Evolutionary conservation across 805 yeast genomes (phyloP), one percentile per base, ranked within the genome.

Genomic region (Hanseniaspora clermontiae): DNA sequence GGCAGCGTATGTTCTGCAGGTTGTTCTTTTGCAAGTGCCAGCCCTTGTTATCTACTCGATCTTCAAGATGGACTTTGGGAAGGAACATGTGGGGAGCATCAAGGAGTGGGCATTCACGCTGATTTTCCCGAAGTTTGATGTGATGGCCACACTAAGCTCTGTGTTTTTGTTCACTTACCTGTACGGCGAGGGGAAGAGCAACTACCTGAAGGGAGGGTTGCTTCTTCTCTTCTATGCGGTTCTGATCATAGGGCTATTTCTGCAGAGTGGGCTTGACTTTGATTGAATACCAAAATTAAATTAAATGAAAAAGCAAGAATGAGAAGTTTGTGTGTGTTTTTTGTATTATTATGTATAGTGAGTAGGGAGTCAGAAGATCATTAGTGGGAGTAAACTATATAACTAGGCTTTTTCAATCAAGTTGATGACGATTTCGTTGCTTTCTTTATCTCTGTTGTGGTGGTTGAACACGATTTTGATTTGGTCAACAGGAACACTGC

Each of bases 101-200:
- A 56, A 55, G 31, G 70, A 69, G 31, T 68, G 70, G 34, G 77
- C 83, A 72, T 87, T 89, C 67, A 79, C 96, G 0, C 73, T 93
- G 61, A 81, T 93, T 3, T 93, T 93, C 74, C 97, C 98, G 7
- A 78, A 87, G 59, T 93, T 97, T 97, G 98, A 93, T 68, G 77
- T 91, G 51, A 78, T 89, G 61, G 95, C 95, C 1, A 80, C 87
- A 11, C 76, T 89, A 58, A 79, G 87, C 37, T 84, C 96, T 57
- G 93, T 91, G 57, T 87, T 88, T 59, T 72, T 93, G 69, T 91
- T 88, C 74, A 86, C 95, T 1, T 91, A 93, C 68, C 80, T 93
- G 57, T 93, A 93, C 68, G 95, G 96, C 0, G 98, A 93, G 66
- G 98, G 98, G 2, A 89, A 90, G 66, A 84, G 95, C 34, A 93